phyloP scores from a whole-genome alignment of 2,329 filamentous ascomycete genomes.

The Fusarium nematophilum region DNA sequence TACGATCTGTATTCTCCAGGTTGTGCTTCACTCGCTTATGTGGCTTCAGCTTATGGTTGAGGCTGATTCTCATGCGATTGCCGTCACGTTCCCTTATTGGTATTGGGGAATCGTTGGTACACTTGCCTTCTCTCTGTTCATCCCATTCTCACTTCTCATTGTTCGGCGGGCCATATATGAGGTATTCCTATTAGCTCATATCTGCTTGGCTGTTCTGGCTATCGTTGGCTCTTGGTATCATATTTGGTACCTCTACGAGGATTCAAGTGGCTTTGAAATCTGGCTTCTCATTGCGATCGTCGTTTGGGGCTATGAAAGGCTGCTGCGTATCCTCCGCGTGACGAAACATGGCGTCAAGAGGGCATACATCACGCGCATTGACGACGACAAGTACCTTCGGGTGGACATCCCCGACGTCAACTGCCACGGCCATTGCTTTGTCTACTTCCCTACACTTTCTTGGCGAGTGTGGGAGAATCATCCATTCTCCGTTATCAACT shows the following conservation, averaged over 20 bases:
- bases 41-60: slow-evolving; percentile 50
- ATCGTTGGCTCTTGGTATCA: slow-evolving; percentile 59
- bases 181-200: slow-evolving; percentile 57
- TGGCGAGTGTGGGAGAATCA: slow-evolving; percentile 50
- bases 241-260: slow-evolving; percentile 49
- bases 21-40: slow-evolving; percentile 58
- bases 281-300: slow-evolving; percentile 45
- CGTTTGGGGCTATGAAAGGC: slow-evolving; percentile 46
- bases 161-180: slow-evolving; percentile 55
- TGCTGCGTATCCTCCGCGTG: slow-evolving; percentile 38
- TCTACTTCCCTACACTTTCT: slow-evolving; percentile 46
- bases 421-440: slow-evolving; percentile 45
- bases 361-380: slow-evolving; percentile 43
- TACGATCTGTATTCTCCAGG: slow-evolving; percentile 57
- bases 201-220: slow-evolving; percentile 53
- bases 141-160: slow-evolving; percentile 49
- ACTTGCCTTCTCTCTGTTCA: slow-evolving; percentile 45
- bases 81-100: slow-evolving; percentile 52
- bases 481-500: slow-evolving; percentile 46
- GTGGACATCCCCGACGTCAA: slow-evolving; percentile 44
- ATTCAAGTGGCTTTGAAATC: slow-evolving; percentile 56
- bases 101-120: slow-evolving; percentile 57
- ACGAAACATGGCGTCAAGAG: slow-evolving; percentile 41
- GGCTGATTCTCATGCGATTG: slow-evolving; percentile 41
- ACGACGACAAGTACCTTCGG: slow-evolving; percentile 46